Percentiles rank a stretch among this genome's conserved stretches.
Evolutionary conservation across 139 green algal species (phyloP).

Genomic region (Micractinium sp.): DNA sequence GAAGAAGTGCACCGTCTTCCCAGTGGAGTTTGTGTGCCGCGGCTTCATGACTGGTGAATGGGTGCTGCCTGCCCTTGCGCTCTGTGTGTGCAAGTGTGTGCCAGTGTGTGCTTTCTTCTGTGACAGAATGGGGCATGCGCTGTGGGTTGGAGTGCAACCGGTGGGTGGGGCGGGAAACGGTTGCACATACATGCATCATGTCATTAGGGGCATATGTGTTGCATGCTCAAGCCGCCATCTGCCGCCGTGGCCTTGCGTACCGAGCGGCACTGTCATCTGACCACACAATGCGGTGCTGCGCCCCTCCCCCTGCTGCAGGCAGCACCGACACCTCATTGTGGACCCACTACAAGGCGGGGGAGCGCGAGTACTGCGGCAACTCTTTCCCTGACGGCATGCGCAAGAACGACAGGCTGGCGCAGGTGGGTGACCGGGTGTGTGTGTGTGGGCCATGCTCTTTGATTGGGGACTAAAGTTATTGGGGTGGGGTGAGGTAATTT

Average conservation of each 20-base stretch:
- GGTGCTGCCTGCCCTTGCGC: not conserved
- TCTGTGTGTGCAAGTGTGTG: not conserved
- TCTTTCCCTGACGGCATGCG: slow-evolving; percentile 91
- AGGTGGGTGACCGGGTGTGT: slow-evolving; percentile 2
- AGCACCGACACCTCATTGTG: slow-evolving; percentile 97
- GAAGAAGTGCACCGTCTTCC: slow-evolving; percentile 94
- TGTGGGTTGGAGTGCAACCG: no score
- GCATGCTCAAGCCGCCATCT: no score
- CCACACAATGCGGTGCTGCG: no score
- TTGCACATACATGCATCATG: no score
- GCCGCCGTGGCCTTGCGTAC: no score
- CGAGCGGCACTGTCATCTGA: no score
- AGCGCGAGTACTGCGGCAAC: slow-evolving; percentile 96
- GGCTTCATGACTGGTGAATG: slow-evolving; percentile 96
- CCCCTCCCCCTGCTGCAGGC: slow-evolving; percentile 57
- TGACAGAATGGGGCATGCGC: not conserved
- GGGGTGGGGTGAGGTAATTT: slow-evolving; percentile 25
- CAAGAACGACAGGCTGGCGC: slow-evolving; percentile 88
- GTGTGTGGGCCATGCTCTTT: no score
- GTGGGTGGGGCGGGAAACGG: no score
- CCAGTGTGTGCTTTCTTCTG: not conserved
- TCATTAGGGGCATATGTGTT: no score
- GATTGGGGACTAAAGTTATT: no score
- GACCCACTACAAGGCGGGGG: slow-evolving; percentile 94
- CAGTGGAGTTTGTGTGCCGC: slow-evolving; percentile 97